Evolutionary conservation across 1,284 basidiomycete species (phyloP), one percentile per base, ranked within the genome.

Genomic region (Wolfiporia cocos): DNA sequence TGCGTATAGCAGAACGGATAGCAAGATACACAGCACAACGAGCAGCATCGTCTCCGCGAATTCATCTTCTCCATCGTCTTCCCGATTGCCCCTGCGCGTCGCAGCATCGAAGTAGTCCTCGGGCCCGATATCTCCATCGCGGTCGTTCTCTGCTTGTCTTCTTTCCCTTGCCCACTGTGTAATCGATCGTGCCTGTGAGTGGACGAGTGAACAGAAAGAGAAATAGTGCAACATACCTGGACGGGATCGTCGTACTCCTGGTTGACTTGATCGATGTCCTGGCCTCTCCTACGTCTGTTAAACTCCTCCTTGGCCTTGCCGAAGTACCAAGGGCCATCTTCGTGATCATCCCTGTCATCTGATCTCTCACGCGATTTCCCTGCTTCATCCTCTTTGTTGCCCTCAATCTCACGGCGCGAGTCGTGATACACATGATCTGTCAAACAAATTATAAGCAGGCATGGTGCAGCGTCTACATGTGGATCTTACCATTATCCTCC

Each of bases 91-190:
- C 5, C 76, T 75, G 31, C 81, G 73, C 43, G 78, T 54, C 6
- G 77, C 74, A 2, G 69, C 82, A 20, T 88, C 85, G 54, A 86
- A 83, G 61, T 86, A 87, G 56, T 90, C 87, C 44, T 89, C 86
- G 0, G 84, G 81, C 5, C 83, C 84, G 50, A 81, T 79, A 46
- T 90, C 87, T 36, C 69, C 67, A 30, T 88, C 83, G 17, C 78
- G 70, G 22, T 86, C 86, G 48, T 73, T 70, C 50, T 87, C 86
- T 5, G 79, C 78, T 39, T 77, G 74, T 48, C 81, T 70, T 36
- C 82, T 74, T 17, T 86, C 78, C 40, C 82, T 69, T 18, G 86
- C 87, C 84, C 86, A 90, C 79, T 87, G 10, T 7, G 15, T 10
- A 14, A 21, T 21, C 7, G 12, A 33, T 34, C 32, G n/a, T n/a